Base-by-base conservation (phyloP, 495 filamentous ascomycete genomes). In the Echria macrotheca region DNA sequence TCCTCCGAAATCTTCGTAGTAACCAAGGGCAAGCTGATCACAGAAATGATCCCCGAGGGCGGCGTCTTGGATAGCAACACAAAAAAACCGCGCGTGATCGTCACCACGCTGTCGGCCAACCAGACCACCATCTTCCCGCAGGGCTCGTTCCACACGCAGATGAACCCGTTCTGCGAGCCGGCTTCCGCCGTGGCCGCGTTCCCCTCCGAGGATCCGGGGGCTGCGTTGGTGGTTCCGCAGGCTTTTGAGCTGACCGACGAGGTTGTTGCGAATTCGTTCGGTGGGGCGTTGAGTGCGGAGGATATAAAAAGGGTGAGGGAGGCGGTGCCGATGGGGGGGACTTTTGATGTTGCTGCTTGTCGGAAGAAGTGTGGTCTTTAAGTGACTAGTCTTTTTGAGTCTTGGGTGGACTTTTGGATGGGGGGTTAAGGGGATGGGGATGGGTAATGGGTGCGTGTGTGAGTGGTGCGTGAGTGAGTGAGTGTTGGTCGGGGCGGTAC, bases 111-210 rank as follows among this genome's bases (percentile, higher is more conserved):
- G 8, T 36, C 42, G 12, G 33, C 52, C 19, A 67, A 60, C 49
- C 59, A 69, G 49, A 72, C 64, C 55, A 65, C 65, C 15, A 57
- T 71, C 3, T 70, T 75, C 55, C 72, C 69, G 18, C 60, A 67
- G 45, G 74, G 73, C 15, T 50, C 46, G 10, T 61, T 76, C 32
- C 74, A 77, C 50, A 72, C 64, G 37, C 69, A 77, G 53, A 61
- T 71, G 58, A 77, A 77, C 58, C 63, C 65, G 6, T 58, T 55
- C 18, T 77, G 74, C 54, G 55, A 57, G 33, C 52, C 55, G 18
- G 67, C 70, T 1, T 56, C 57, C 0, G 71, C 70, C 48, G 65
- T 74, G 7, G 72, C 72, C 0, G 49, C 54, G 11, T 69, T 77
- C 48, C 62, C 64, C 37, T 57, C 40, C 29, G 67, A 75, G 32